A percentile compares a stretch with the other conserved stretches of the same genome.
phyloP scores from a whole-genome alignment of 441 rosid species.

The Jatropha podagrica region DNA sequence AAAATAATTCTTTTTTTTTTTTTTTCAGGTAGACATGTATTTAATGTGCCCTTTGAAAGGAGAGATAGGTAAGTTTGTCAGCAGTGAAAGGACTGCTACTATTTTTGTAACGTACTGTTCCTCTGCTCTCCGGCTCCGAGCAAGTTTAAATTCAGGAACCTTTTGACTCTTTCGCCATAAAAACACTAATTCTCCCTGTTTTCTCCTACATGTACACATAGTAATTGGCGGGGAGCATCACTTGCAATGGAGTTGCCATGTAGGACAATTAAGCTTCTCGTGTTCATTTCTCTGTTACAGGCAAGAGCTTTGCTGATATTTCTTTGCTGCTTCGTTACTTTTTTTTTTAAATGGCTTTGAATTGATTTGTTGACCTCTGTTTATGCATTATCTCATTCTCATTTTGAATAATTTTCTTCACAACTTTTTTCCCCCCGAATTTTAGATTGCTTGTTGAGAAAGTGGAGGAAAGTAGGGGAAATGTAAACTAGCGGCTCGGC shows the following conservation, averaged over 20 bases:
- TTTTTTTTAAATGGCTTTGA: neutral
- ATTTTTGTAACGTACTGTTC: neutral
- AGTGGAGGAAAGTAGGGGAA: neutral
- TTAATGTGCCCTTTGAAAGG: too few relatives aligned
- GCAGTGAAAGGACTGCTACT: too few relatives aligned
- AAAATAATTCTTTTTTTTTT: neutral
- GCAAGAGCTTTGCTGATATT: constrained; percentile 25
- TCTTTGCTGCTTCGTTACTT: neutral
- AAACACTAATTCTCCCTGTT: neutral
- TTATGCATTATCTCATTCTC: neutral
- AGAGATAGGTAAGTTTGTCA: too few relatives aligned
- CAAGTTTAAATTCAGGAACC: constrained; percentile 29
- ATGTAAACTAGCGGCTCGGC: neutral
- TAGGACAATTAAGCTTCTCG: constrained; percentile 23
- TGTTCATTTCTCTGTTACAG: constrained; percentile 35
- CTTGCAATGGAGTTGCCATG: constrained; percentile 28
- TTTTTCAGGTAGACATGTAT: too few relatives aligned
- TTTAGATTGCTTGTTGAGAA: constrained; percentile 16
- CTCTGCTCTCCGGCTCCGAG: neutral
- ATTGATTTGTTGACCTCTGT: neutral
- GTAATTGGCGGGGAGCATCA: neutral
- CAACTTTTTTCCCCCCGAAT: neutral
- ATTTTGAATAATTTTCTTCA: neutral
- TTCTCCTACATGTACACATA: neutral
- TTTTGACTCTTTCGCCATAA: constrained; percentile 13